Evolutionary conservation across 2,329 filamentous ascomycete genomes (phyloP).

Genomic region (Diplodia scrobiculata): DNA sequence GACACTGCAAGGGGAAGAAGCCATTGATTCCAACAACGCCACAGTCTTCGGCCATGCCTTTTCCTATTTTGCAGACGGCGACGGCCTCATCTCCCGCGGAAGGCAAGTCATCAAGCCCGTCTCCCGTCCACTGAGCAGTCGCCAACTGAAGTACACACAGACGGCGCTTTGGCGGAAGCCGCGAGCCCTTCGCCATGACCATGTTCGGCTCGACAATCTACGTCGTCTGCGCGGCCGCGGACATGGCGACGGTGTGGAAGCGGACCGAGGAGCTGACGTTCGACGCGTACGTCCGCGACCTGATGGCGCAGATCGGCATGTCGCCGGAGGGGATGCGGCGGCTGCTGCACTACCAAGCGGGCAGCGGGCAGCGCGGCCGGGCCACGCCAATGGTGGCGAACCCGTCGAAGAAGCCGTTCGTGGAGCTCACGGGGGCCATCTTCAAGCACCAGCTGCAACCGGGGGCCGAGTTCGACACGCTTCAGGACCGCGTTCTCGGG

Average conservation of each 20-base stretch:
- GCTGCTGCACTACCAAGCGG: neutral
- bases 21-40: neutral
- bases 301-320: conserved; percentile 10
- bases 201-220: conserved; percentile 11
- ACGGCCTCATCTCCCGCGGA: conserved; percentile 12
- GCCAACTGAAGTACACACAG: neutral
- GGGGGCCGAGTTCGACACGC: conserved; percentile 10
- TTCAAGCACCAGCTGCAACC: conserved; percentile 25
- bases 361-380: neutral
- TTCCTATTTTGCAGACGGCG: conserved; percentile 2
- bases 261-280: conserved; percentile 11
- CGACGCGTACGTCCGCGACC: conserved; percentile 16
- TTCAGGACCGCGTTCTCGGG: conserved; percentile 1
- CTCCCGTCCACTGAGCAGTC: too few relatives aligned
- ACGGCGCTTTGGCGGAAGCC: neutral
- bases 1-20: too few relatives aligned
- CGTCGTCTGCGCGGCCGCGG: neutral
- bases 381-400: neutral
- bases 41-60: conserved; percentile 10
- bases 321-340: conserved; percentile 1
- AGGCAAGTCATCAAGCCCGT: neutral
- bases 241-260: conserved; percentile 10
- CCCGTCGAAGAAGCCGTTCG: conserved; percentile 7
- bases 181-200: conserved; percentile 1
- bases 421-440: conserved; percentile 11